Evolutionary conservation across 2,329 filamentous ascomycete species (phyloP), one percentile per base, ranked within the genome.

Genomic region (Alternaria panax): DNA sequence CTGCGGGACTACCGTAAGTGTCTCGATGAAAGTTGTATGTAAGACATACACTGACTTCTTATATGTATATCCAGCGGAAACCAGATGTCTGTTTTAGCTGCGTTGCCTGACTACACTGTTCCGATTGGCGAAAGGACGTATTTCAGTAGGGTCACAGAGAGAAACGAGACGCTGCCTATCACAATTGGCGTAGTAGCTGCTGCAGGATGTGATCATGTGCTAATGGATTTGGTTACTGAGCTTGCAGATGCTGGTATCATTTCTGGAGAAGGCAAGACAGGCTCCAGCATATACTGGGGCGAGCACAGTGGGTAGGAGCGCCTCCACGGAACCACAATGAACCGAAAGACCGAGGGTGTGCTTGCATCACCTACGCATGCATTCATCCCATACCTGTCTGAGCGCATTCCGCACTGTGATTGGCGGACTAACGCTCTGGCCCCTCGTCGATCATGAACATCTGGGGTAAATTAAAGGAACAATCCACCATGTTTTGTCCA

Each of bases 161-260:
- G 55, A 11, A 63, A 62, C 14, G 54, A 63, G 27, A 59, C 47
- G 20, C 18, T 67, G 14, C 62, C 63, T n/a, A 50, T 65, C 14
- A 62, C 60, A 9, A 60, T 66, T 51, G 59, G 59, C 11, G 63
- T 65, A 34, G 43, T 62, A 11, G 59, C 46, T n/a, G 59, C 61
- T 20, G 50, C 42, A 18, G 54, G 62, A 25, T 62, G 55, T n/a
- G 59, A 65, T 52, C 40, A 56, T 5, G 62, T 64, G 61, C 43
- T 66, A 32, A 56, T 64, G 53, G 36, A 62, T 56, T 41, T 62
- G 18, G 53, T 63, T 14, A 48, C 41, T 43, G 61, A 54, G 18
- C 54, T 68, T 42, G 59, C 28, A 22, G 57, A 64, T 12, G 42
- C 46, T 28, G 47, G 60, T 24, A 43, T 57, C 12, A 53, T 64